Evolutionary conservation across 768 basidiomycete genomes (phyloP), one percentile per base, ranked within the genome.

Genomic region (Tylopilus rubrobrunneus): DNA sequence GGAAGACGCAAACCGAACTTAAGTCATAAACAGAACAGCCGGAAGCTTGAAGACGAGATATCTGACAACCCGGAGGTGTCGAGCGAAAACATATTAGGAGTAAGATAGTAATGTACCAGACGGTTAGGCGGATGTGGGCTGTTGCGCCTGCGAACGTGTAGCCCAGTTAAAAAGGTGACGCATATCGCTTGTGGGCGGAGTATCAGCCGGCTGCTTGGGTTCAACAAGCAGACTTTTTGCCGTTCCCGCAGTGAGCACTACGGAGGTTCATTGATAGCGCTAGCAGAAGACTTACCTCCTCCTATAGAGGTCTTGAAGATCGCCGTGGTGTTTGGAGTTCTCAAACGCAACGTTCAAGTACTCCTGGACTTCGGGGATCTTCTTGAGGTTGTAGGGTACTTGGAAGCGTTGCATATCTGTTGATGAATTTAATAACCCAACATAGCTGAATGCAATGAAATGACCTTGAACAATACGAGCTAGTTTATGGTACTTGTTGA

Each of bases 401-500:
- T 97, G 93, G 74, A 95, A 95, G 23, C 92, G 87, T 70, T 92
- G 92, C 82, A 95, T 89, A 68, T 95, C 92, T 86, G 62, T 36
- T 40, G 31, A 52, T 29, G 41, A 36, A 47, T 52, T 58, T 45
- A 56, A 48, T 37, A 46, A 42, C 33, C 31, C 12, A 46, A 43
- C 19, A 39, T 33, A 21, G 7, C 23, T 29, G n/a, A 49, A 29
- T 3, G 37, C 7, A 28, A n/a, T 39, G 33, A 1, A 48, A 71
- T 63, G 59, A 82, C 89, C 89, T 75, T 89, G 85, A 42, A 93
- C 80, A 60, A 96, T 92, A 63, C 85, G 78, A 33, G 87, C 87
- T 54, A 95, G 78, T 67, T 92, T 96, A 65, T 89, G 88, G 63
- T 97, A 98, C 70, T 97, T 96, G 71, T 95, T 96, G 65, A 97